Evolutionary conservation across 2,329 filamentous ascomycete species (phyloP).

Genomic region (Aaosphaeria arxii): DNA sequence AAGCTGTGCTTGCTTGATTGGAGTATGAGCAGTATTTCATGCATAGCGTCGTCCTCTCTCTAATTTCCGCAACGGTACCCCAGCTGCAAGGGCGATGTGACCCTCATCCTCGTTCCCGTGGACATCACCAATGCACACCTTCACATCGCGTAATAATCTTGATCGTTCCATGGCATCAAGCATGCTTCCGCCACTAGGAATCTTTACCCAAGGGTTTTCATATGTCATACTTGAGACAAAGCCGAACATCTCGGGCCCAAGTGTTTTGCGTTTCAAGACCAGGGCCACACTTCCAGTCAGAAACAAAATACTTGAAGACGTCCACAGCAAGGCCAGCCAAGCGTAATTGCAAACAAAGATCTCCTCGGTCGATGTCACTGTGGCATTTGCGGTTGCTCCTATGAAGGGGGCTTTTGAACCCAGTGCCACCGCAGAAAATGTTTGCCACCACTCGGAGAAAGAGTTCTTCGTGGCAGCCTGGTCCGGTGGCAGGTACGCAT

Average conservation of each 20-base stretch:
- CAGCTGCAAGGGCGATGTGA: constrained; percentile 36
- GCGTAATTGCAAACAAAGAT: constrained; percentile 26
- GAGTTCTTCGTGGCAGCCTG: constrained; percentile 10
- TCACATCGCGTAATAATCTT: constrained; percentile 26
- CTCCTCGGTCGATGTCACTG: constrained; percentile 4
- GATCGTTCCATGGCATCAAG: constrained; percentile 33
- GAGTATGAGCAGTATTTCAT: no score
- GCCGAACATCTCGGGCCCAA: constrained; percentile 34
- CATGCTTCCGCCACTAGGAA: constrained; percentile 26
- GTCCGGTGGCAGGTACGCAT: constrained; percentile 19
- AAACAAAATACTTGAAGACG: constrained; percentile 14
- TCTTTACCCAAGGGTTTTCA: constrained; percentile 28
- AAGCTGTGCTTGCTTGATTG: no score
- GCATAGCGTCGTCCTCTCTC: no score
- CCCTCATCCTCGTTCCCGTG: constrained; percentile 23
- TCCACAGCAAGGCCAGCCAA: constrained; percentile 25
- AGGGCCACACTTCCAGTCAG: constrained; percentile 15
- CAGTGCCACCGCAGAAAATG: constrained; percentile 4
- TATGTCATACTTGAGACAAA: constrained; percentile 38
- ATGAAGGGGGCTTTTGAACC: constrained; percentile 14
- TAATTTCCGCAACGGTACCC: constrained; percentile 21
- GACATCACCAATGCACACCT: constrained; percentile 31
- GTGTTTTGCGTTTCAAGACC: constrained; percentile 22
- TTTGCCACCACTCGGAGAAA: constrained; percentile 15
- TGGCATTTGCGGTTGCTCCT: constrained; percentile 22